Evolutionary conservation across 352 stramenopile genomes (phyloP).

Genomic region (Phytophthora ohioensis): DNA sequence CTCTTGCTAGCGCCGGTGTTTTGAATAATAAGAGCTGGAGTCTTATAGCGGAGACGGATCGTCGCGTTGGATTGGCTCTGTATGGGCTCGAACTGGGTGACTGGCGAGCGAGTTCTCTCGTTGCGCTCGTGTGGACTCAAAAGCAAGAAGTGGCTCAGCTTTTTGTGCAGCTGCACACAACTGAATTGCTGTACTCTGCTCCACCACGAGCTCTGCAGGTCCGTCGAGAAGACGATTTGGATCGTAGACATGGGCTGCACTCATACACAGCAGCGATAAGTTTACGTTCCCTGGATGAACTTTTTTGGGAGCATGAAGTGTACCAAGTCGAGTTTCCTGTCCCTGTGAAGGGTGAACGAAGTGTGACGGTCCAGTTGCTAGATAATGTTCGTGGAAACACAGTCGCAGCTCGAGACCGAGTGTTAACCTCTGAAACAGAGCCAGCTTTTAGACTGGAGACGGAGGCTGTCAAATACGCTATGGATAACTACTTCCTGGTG

Average conservation of each 20-base stretch:
- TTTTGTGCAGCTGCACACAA: constrained; percentile 58
- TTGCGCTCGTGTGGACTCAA: constrained; percentile 62
- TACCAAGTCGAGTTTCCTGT: constrained; percentile 51
- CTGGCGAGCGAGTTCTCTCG: constrained; percentile 51
- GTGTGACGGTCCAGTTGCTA: constrained; percentile 38
- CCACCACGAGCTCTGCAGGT: constrained; percentile 45
- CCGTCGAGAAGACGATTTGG: constrained; percentile 51
- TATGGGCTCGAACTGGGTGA: constrained; percentile 58
- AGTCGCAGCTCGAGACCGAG: constrained; percentile 48
- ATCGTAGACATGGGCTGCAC: constrained; percentile 47
- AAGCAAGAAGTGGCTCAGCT: constrained; percentile 51
- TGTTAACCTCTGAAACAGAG: constrained; percentile 37
- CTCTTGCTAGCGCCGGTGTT: constrained; percentile 20
- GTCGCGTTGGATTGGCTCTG: constrained; percentile 54
- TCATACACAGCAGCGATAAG: constrained; percentile 60
- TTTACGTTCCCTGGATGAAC: constrained; percentile 49
- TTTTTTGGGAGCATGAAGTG: constrained; percentile 64
- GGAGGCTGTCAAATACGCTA: constrained; percentile 50
- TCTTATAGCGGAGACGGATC: constrained; percentile 47
- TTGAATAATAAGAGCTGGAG: constrained; percentile 41
- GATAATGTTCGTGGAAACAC: constrained; percentile 41
- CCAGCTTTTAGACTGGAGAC: constrained; percentile 42
- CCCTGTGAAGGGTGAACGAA: constrained; percentile 4
- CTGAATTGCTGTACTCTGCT: constrained; percentile 56
- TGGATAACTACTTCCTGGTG: constrained; percentile 56